A percentile compares a stretch with the other conserved stretches of the same genome.
phyloP scores from a whole-genome alignment of 1,284 basidiomycete genomes.

The Puccinia horiana region DNA sequence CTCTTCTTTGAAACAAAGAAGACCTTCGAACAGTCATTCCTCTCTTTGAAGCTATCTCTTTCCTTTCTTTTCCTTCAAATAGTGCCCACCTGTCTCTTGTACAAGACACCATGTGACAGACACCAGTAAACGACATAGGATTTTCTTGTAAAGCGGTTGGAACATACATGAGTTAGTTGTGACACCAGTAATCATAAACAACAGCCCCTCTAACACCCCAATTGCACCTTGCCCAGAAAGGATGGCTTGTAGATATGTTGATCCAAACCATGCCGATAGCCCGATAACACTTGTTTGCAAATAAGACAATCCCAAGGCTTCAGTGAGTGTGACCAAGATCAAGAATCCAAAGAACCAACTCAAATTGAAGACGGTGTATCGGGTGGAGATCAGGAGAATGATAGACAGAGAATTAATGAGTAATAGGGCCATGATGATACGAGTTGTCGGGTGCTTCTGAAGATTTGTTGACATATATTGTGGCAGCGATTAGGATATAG shows the following conservation, averaged over 20 bases:
- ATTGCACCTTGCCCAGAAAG: slow-evolving; percentile 55
- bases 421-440: slow-evolving; percentile 4
- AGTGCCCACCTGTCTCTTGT: too few species aligned
- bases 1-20: too few species aligned
- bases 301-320: slow-evolving; percentile 15
- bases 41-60: too few species aligned
- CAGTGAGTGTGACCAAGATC: slow-evolving; percentile 23
- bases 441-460: slow-evolving; percentile 11
- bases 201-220: slow-evolving; percentile 53
- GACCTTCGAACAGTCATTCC: too few species aligned
- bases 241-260: slow-evolving; percentile 55
- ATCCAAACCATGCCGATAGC: slow-evolving; percentile 54
- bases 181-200: too few species aligned
- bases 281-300: slow-evolving; percentile 46
- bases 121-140: too few species aligned
- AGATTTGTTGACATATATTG: not conserved
- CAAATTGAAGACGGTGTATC: not conserved
- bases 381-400: slow-evolving; percentile 25
- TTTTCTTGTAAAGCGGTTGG: too few species aligned
- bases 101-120: too few species aligned
- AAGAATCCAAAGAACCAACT: slow-evolving; percentile 22
- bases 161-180: too few species aligned
- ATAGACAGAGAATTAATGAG: slow-evolving; percentile 17
- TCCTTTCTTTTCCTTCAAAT: too few species aligned
- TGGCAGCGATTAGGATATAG: not conserved